Evolutionary conservation across 371 early-diverging fungal species (phyloP).

Genomic region (Mortierella sp.): DNA sequence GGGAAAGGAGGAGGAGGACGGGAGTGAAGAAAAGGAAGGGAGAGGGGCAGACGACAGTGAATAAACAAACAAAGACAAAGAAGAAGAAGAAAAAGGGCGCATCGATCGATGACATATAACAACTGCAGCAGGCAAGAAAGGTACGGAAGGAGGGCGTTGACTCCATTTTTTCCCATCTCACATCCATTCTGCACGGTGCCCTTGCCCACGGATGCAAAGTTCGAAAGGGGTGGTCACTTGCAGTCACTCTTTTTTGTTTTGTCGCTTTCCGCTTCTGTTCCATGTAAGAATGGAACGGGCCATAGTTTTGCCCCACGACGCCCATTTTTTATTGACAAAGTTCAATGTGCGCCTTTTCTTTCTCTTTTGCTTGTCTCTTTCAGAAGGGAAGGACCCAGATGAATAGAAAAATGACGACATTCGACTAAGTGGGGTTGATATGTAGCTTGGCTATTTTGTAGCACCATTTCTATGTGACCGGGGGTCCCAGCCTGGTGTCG

Average conservation of each 20-base stretch:
- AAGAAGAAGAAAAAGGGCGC: not conserved
- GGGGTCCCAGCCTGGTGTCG: not conserved
- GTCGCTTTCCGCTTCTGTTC: too few species aligned
- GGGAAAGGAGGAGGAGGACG: not conserved
- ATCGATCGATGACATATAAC: too few species aligned
- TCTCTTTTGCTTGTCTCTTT: not conserved
- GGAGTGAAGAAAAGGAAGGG: not conserved
- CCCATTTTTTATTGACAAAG: not conserved
- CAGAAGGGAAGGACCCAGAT: not conserved
- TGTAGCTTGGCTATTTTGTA: too few species aligned
- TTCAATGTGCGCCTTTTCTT: not conserved
- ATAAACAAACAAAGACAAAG: not conserved
- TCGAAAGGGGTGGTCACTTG: not conserved
- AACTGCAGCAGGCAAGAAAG: not conserved
- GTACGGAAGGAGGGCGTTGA: not conserved
- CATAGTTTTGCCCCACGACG: conserved; percentile 2
- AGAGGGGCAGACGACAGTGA: not conserved
- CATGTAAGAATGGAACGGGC: not conserved
- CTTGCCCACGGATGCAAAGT: not conserved
- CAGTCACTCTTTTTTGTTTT: too few species aligned
- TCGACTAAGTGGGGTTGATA: not conserved
- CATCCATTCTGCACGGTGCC: not conserved
- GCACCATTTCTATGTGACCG: not conserved
- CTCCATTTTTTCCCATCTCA: not conserved
- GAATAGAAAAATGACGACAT: not conserved